Conservation (phyloP, 2,329 filamentous ascomycete species). For the Claviceps monticola region DNA sequence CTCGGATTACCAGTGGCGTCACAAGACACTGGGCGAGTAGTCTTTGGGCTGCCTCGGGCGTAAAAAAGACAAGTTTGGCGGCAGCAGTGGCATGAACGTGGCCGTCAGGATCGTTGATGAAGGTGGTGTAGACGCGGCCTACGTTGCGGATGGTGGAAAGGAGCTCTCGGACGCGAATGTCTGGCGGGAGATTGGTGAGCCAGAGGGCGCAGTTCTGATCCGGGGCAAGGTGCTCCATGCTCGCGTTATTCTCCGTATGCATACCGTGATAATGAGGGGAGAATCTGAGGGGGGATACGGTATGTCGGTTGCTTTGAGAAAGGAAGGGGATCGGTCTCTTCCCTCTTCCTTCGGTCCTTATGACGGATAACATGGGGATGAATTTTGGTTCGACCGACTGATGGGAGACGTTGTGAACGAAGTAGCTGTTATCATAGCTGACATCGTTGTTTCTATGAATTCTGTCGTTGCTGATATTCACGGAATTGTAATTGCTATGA, state of each 20-base stretch:
- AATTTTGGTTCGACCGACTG: constrained; percentile 4
- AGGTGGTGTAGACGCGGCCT: constrained; percentile 37
- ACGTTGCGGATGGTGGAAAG: constrained; percentile 28
- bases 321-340: constrained; percentile 3
- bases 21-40: constrained; percentile 12
- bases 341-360: constrained; percentile 7
- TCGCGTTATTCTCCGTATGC: constrained; percentile 22
- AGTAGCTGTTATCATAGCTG: background rate
- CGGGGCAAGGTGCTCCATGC: constrained; percentile 15
- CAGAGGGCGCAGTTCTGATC: constrained; percentile 37
- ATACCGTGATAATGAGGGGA: constrained; percentile 23
- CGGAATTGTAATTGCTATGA: background rate
- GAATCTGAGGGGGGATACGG: constrained; percentile 11
- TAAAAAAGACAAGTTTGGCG: constrained; percentile 37
- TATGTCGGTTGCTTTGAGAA: constrained; percentile 1
- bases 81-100: constrained; percentile 24
- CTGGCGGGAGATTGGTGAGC: constrained; percentile 35
- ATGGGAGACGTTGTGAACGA: background rate
- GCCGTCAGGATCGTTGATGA: constrained; percentile 35
- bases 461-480: background rate
- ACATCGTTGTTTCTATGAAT: background rate
- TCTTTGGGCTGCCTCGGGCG: constrained; percentile 22
- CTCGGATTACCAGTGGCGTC: constrained; percentile 22
- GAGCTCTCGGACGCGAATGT: constrained; percentile 28
- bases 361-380: constrained; percentile 12